phyloP scores from a whole-genome alignment of 305 asterid species.

The Fraxinus albicans region DNA sequence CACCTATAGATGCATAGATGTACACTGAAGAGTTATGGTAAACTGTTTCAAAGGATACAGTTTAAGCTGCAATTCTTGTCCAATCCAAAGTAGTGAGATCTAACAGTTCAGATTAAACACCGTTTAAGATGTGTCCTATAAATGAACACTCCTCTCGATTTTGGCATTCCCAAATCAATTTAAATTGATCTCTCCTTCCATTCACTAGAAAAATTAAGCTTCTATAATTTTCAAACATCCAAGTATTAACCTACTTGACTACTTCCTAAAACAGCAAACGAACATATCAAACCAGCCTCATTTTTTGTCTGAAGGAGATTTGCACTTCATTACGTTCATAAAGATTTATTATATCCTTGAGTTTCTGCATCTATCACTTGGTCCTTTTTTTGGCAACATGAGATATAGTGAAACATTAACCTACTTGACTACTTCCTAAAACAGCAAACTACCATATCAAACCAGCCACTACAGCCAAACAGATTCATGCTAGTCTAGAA shows the following conservation, averaged over 20 bases:
- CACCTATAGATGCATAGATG: neutral
- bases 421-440: no score
- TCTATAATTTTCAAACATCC: neutral
- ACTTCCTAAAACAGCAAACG: no score
- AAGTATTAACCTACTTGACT: neutral
- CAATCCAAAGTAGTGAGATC: neutral
- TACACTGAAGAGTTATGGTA: neutral
- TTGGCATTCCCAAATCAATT: neutral
- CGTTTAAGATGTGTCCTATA: neutral
- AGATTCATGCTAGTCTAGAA: neutral
- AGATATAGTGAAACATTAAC: no score
- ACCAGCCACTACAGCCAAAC: neutral
- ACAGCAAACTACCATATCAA: neutral
- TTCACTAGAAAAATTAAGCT: neutral
- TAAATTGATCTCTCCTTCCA: neutral
- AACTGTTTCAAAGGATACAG: neutral
- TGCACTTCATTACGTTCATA: no score
- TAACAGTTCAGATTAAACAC: neutral
- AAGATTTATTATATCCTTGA: no score
- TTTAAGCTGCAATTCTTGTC: neutral
- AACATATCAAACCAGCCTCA: no score
- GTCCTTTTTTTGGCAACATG: no score
- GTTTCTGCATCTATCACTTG: no score
- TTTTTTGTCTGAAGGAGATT: neutral
- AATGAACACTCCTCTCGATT: neutral